phyloP scores from a whole-genome alignment of 148 eudicot genomes.

The Drosera capensis region DNA sequence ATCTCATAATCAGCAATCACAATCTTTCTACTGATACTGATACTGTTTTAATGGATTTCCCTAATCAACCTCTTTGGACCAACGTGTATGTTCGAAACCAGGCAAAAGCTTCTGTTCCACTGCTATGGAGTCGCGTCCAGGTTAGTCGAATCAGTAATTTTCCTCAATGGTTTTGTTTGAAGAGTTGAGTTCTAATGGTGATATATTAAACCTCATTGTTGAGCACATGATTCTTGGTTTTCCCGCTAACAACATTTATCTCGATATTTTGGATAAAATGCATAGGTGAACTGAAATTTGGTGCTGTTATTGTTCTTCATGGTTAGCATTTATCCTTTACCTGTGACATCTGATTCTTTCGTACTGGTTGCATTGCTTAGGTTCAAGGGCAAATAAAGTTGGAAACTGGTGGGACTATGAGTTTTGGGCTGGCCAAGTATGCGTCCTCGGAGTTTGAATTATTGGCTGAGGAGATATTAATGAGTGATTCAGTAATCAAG shows the following conservation, averaged over 20 bases:
- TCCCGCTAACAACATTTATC: no score
- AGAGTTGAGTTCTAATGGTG: background rate
- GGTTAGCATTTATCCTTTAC: background rate
- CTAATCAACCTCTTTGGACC: slow-evolving; percentile 88
- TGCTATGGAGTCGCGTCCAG: slow-evolving; percentile 98
- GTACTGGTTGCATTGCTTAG: slow-evolving; percentile 21
- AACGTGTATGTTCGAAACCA: slow-evolving; percentile 65
- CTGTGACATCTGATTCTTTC: background rate
- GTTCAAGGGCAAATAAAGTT: slow-evolving; percentile 93
- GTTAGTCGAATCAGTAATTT: slow-evolving; percentile 18
- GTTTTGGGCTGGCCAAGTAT: slow-evolving; percentile 86
- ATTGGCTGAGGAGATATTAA: slow-evolving; percentile 86
- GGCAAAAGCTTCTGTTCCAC: slow-evolving; percentile 80
- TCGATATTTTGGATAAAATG: no score
- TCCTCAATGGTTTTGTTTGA: no score
- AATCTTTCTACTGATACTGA: slow-evolving; percentile 68
- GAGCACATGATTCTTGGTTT: no score
- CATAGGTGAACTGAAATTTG: no score
- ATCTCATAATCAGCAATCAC: slow-evolving; percentile 72
- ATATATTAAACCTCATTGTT: background rate
- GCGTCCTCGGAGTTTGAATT: slow-evolving; percentile 86
- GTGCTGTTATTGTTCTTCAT: background rate
- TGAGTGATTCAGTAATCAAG: slow-evolving; percentile 92
- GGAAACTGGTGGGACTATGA: slow-evolving; percentile 55
- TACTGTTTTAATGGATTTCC: slow-evolving; percentile 80